These are phyloP conservation scores for Talaromyces wortmannii DNA, from an alignment of 495 filamentous ascomycete species.

Conservation along the genomic window DNA sequence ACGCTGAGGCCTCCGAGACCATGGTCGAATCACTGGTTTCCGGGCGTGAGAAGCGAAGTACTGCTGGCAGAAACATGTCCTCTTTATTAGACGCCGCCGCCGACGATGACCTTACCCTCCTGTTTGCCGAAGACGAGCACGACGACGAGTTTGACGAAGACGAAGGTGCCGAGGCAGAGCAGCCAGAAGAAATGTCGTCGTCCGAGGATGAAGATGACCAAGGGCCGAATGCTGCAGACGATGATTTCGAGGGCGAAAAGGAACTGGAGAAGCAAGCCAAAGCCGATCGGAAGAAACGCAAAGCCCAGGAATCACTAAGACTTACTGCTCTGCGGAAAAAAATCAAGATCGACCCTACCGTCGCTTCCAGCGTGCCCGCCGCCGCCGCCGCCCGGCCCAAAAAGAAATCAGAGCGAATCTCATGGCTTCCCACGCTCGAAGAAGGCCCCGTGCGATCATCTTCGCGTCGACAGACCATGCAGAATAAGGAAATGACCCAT, in stretches of 20 bases:
- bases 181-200: constrained; percentile 72
- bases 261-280: constrained; percentile 58
- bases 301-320: constrained; percentile 51
- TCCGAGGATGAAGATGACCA: constrained; percentile 70
- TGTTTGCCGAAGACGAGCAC: constrained; percentile 82
- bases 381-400: constrained; percentile 58
- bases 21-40: constrained; percentile 67
- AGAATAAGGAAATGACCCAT: constrained; percentile 77
- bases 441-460: constrained; percentile 80
- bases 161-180: constrained; percentile 55
- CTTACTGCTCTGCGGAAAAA: constrained; percentile 47
- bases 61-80: constrained; percentile 79
- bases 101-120: constrained; percentile 69
- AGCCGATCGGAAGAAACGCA: constrained; percentile 64
- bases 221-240: constrained; percentile 53
- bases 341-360: constrained; percentile 59
- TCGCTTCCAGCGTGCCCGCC: constrained; percentile 33
- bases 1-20: constrained; percentile 14
- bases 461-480: constrained; percentile 72
- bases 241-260: constrained; percentile 54
- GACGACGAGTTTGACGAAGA: constrained; percentile 72
- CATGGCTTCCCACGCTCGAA: constrained; percentile 75
- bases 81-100: constrained; percentile 70
- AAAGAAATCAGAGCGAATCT: constrained; percentile 89
- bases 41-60: constrained; percentile 72